Evolutionary conservation across 176 grass and related monocot species (phyloP), one percentile per base, ranked within the genome.

Genomic region (Triticum dicoccoides): DNA sequence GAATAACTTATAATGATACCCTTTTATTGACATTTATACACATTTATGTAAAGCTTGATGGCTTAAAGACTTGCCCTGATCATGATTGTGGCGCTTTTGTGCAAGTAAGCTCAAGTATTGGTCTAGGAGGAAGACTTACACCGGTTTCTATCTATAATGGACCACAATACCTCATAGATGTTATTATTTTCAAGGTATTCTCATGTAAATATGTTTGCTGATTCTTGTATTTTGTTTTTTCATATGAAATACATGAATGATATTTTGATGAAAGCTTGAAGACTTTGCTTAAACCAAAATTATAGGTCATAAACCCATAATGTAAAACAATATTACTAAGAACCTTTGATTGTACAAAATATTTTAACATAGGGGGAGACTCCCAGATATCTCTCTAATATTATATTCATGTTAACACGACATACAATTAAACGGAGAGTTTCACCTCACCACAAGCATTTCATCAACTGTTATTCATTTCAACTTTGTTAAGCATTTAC

Each of bases 181-280:
- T 88, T 66, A 3, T 54, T 18, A 1, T 88, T 2, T 89, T 72
- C 37, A 65, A 89, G 81, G 87, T 89, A 89, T 11, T 39, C 2
- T 44, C 10, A 4, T 42, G 66, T 34, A 5, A 8, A 56, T 33
- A 61, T 30, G 56, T 51, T 2, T 78, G 33, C 3, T 23, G 8
- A 30, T 78, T 13, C 8, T 78, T 34, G 2, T 41, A 8, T 21
- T 11, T 64, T 64, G 24, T 65, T 68, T 29, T 68, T 7, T 34
- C 13, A 68, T 68, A 34, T 68, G 6, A 67, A 67, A 17, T 66
- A 14, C 12, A 67, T 6, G 2, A 33, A 14, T 68, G 30, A 17
- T 33, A 11, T 34, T 69, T 69, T 69, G 6, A 35, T 69, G 29
- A 6, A 35, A 69, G 20, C 2, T 11, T 10, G 14, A 67, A 32